These are phyloP conservation scores for Geotrichum cucujoidarum DNA, from an alignment of 1,139 yeast species.

Conservation along the genomic window DNA sequence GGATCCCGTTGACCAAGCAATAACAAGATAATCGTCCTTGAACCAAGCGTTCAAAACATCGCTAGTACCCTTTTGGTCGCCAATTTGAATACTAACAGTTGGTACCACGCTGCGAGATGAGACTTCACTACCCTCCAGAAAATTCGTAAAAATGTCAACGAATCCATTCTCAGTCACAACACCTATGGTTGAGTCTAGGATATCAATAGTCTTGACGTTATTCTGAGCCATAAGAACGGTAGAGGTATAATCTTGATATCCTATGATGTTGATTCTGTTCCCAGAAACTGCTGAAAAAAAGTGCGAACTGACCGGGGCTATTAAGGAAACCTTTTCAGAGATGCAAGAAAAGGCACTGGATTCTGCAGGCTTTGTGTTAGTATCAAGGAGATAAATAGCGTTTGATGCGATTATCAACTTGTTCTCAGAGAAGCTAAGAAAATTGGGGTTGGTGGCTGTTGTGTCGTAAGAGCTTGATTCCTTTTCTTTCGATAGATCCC, in stretches of 20 bases:
- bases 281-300: not conserved
- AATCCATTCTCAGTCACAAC: conserved; percentile 61
- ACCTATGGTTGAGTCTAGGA: conserved; percentile 46
- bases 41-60: conserved; percentile 37
- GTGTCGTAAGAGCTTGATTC: conserved; percentile 44
- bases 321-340: no score
- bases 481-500: conserved; percentile 50
- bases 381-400: conserved; percentile 51
- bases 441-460: conserved; percentile 32
- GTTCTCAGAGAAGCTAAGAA: conserved; percentile 38
- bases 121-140: no score
- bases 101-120: conserved; percentile 15
- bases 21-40: no score
- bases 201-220: no score
- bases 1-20: no score
- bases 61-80: conserved; percentile 24
- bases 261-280: no score
- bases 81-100: conserved; percentile 20
- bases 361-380: no score
- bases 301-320: no score
- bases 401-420: conserved; percentile 59
- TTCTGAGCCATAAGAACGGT: no score
- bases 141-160: conserved; percentile 59
- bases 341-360: no score
- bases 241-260: no score